Evolutionary conservation across 2,329 filamentous ascomycete genomes (phyloP), one percentile per base, ranked within the genome.

Genomic region (Sclerotinia trifoliorum): DNA sequence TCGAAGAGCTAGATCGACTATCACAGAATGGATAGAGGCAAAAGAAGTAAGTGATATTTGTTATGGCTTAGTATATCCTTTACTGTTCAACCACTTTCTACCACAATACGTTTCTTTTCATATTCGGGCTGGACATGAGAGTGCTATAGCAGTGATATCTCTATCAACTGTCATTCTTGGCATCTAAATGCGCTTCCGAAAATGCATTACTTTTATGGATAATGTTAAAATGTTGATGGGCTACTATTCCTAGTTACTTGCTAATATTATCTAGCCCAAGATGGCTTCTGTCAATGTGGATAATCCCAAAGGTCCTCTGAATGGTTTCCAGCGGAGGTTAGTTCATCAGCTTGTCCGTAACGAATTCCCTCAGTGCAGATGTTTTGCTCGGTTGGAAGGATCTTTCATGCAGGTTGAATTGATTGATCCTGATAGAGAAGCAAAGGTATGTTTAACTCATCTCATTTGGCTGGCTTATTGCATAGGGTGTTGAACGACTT

Each of bases 271-370:
- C 19, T 54, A 75, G 74, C 67, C 73, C 1, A 70, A 74, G 48
- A n/a, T 76, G 11, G 63, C 77, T 11, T 83, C 80, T 70, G 76
- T 84, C 69, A 85, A 84, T 69, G 80, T 85, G 39, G 79, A 80
- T 5, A 77, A 78, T 19, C 73, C 78, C 4, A 71, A 70, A 24
- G 74, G 77, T 13, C 77, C 78, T 61, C 75, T 88, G 35, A 86
- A 83, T 69, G 81, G 83, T 0, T 90, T 85, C 72, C 88, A 91
- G 75, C 86, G 88, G 75, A 82, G 86, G 46, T 80, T 91, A 7
- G 82, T 91, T 0, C 86, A 91, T 74, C 88, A 90, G 72, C 80
- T 90, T 17, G 82, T 91, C n/a, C 82, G 86, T 17, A 83, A 82
- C 19, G 88, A 90, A 71, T 91, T 82, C 60, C 82, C 83, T 1